Evolutionary conservation across 495 filamentous ascomycete genomes (phyloP), one percentile per base, ranked within the genome.

Genomic region (Penicillium mononematosum): DNA sequence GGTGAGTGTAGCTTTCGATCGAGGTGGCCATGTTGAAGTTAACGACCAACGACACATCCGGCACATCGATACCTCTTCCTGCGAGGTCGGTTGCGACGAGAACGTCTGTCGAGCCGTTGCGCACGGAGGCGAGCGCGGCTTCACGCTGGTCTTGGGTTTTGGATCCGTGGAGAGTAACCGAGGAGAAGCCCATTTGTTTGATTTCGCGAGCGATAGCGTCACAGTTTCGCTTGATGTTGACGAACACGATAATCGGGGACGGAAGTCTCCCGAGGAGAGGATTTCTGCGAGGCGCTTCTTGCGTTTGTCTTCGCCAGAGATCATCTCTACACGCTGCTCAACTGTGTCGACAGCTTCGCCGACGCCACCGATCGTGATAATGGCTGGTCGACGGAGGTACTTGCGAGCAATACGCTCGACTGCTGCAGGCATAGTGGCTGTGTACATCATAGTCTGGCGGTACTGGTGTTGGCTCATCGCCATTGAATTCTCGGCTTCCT

Each of bases 381-480:
- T 96, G 4, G 94, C 94, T 0, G 94, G 95, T 4, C 94, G 83
- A 4, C 95, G 88, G 8, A 99, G 84, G 66, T 98, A 99, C 68
- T 97, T 97, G 54, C 91, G 86, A 2, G 94, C 94, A 55, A 99
- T 98, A 58, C 92, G 90, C 66, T 98, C 95, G 44, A 99, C 90
- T 7, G 91, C 87, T 3, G 86, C 72, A 4, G 95, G 92, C 94
- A 99, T 99, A 27, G 94, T 99, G 11, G 94, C 94, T 55, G 95
- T 99, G 83, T 98, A 99, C 94, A 99, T 99, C 94, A 99, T 99
- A 3, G 94, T 99, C 72, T 99, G 95, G 52, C 94, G 78, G 74
- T 98, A 99, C 16, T 89, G 83, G 55, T 91, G 90, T 42, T 85
- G 85, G 55, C 82, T 88, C 95, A 98, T 98, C 5, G 86, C 83